phyloP scores from a whole-genome alignment of 2,329 filamentous ascomycete genomes.

The Alternaria metachromatica region DNA sequence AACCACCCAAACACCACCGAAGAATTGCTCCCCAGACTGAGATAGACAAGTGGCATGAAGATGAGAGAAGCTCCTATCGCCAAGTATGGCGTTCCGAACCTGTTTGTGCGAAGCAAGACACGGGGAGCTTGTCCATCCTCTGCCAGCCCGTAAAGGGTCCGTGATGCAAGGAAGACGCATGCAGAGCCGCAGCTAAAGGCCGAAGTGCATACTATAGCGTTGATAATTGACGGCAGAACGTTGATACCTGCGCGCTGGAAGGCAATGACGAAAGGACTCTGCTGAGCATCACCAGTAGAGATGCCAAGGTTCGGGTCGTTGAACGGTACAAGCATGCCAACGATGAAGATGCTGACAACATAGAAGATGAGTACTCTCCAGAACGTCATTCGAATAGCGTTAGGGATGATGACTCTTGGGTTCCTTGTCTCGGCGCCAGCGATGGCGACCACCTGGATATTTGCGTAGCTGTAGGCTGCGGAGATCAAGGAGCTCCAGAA shows the following conservation, averaged over 20 bases:
- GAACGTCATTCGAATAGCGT: constrained; percentile 60
- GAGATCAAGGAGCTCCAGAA: constrained; percentile 62
- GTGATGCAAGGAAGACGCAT: constrained; percentile 8
- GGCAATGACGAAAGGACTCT: constrained; percentile 63
- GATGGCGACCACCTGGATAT: constrained; percentile 38
- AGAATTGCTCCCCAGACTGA: constrained; percentile 51
- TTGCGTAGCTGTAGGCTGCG: constrained; percentile 49
- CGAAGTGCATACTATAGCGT: constrained; percentile 75
- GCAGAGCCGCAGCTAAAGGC: constrained; percentile 51
- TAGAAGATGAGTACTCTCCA: constrained; percentile 63
- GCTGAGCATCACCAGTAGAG: constrained; percentile 40
- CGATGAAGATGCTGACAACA: constrained; percentile 55
- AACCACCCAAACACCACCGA: constrained; percentile 67
- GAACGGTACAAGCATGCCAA: constrained; percentile 63
- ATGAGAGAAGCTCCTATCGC: constrained; percentile 68
- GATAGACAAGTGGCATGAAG: constrained; percentile 62
- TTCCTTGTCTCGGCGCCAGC: constrained; percentile 41
- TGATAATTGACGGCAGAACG: constrained; percentile 73
- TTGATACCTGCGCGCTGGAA: constrained; percentile 70
- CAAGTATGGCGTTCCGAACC: constrained; percentile 72
- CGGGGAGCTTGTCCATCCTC: constrained; percentile 20
- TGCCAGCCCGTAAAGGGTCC: constrained; percentile 24
- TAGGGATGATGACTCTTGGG: constrained; percentile 54
- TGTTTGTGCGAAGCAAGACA: constrained; percentile 44
- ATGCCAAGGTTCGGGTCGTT: constrained; percentile 59